phyloP scores from a whole-genome alignment of 345 rosid species.

The Eutrema yunnanense region DNA sequence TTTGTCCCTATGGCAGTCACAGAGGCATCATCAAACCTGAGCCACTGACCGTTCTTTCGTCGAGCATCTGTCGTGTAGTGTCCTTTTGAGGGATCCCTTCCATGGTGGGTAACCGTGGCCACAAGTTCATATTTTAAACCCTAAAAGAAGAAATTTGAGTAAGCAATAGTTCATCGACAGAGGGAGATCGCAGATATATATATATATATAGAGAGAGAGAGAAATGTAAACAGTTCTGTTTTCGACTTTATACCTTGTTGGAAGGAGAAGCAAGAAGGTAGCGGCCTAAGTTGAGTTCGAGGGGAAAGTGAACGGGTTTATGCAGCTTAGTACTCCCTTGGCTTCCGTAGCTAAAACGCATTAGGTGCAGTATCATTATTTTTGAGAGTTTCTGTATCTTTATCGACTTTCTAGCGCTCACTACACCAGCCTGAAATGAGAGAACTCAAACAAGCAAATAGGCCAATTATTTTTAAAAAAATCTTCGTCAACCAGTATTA shows the following conservation, averaged over 20 bases:
- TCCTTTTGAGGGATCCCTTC: constrained; percentile 87
- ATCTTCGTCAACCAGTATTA: not conserved
- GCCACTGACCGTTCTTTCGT: constrained; percentile 61
- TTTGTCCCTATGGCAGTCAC: constrained; percentile 55
- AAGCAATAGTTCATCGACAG: not conserved
- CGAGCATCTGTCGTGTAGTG: constrained; percentile 90
- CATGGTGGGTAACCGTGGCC: constrained; percentile 90
- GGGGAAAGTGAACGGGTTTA: constrained; percentile 81
- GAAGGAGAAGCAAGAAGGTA: constrained; percentile 63
- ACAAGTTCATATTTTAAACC: constrained; percentile 84
- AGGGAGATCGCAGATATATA: not conserved
- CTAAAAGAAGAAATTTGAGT: constrained; percentile 31
- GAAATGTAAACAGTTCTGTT: not conserved
- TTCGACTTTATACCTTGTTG: constrained; percentile 44
- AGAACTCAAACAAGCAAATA: constrained; percentile 8
- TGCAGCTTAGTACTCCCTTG: constrained; percentile 89
- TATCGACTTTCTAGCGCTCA: constrained; percentile 75
- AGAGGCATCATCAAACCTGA: constrained; percentile 80
- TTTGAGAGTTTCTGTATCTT: constrained; percentile 79
- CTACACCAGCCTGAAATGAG: constrained; percentile 58
- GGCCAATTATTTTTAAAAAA: not conserved
- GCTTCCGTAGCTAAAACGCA: constrained; percentile 89
- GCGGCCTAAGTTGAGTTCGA: constrained; percentile 59
- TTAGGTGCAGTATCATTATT: constrained; percentile 87
- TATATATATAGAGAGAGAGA: not conserved